A percentile compares a stretch with the other conserved stretches of the same genome.
Conservation (phyloP, 164 flowering plant species). For the Stephania yunnanensis region DNA sequence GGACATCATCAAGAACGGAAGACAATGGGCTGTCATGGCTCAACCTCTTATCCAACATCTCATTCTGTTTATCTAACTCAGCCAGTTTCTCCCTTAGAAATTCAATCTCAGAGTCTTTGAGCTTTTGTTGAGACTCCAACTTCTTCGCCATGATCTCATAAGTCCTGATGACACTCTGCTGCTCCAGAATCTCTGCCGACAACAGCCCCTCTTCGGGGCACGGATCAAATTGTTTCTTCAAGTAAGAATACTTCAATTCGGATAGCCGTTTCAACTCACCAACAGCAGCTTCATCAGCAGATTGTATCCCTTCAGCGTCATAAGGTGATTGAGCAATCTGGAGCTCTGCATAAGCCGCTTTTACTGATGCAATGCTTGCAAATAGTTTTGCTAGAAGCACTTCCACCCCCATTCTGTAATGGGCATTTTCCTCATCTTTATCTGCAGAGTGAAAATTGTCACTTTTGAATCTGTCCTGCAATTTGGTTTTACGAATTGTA, state of each 20-base stretch:
- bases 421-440: slow-evolving; percentile 21
- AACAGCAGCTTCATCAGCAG: slow-evolving; percentile 65
- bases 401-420: slow-evolving; percentile 46
- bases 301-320: slow-evolving; percentile 51
- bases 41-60: slow-evolving; percentile 46
- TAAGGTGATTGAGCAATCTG: slow-evolving; percentile 84
- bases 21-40: slow-evolving; percentile 46
- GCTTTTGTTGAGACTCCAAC: slow-evolving; percentile 39
- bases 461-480: slow-evolving; percentile 22
- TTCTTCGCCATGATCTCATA: slow-evolving; percentile 67
- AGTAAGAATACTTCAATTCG: slow-evolving; percentile 55
- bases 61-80: slow-evolving; percentile 29
- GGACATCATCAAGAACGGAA: slow-evolving; percentile 31
- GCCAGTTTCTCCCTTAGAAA: slow-evolving; percentile 31
- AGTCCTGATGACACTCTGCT: slow-evolving; percentile 62
- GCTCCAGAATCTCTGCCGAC: slow-evolving; percentile 80
- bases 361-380: slow-evolving; percentile 62
- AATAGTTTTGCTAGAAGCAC: slow-evolving; percentile 74
- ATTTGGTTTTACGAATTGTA: slow-evolving; percentile 29
- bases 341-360: slow-evolving; percentile 93
- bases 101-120: slow-evolving; percentile 33
- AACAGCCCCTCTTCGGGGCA: slow-evolving; percentile 64
- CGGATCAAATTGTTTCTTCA: slow-evolving; percentile 54
- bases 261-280: slow-evolving; percentile 55
- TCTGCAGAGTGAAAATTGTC: slow-evolving; percentile 5